phyloP scores from a whole-genome alignment of 2,329 filamentous ascomycete species.

The Furcasterigmium furcatum region DNA sequence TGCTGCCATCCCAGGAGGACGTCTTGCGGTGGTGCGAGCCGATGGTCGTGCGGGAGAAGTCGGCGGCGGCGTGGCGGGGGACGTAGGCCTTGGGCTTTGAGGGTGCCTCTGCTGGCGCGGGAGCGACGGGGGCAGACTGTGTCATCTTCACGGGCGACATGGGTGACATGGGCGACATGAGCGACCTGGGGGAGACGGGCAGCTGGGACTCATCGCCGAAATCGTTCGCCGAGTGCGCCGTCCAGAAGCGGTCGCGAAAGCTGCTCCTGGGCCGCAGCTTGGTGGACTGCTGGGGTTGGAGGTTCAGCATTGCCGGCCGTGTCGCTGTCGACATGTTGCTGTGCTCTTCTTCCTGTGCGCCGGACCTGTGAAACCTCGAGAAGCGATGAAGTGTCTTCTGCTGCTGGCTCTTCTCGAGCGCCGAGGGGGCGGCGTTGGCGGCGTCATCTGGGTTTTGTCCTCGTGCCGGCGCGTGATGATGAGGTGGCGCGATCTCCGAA shows the following conservation, averaged over 20 bases:
- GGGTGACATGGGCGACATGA: too few species aligned
- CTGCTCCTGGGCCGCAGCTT: conserved; percentile 8
- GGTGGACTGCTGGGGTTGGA: too few species aligned
- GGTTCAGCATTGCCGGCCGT: too few species aligned
- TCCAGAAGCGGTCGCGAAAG: conserved; percentile 14
- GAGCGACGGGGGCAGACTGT: not conserved
- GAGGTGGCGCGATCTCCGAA: not conserved
- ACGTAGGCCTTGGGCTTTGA: conserved; percentile 13
- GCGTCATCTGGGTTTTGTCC: not conserved
- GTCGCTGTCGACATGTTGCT: not conserved
- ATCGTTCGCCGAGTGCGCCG: conserved; percentile 8
- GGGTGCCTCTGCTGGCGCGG: conserved; percentile 1
- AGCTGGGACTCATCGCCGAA: conserved; percentile 7
- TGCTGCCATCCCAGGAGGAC: conserved; percentile 1
- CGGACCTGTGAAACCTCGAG: too few species aligned
- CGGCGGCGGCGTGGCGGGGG: conserved; percentile 24
- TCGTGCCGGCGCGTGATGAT: too few species aligned
- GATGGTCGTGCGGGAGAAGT: conserved; percentile 20
- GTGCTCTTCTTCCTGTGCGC: not conserved
- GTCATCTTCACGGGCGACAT: too few species aligned
- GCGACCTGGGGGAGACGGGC: too few species aligned
- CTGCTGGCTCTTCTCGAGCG: too few species aligned
- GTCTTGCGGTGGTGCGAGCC: conserved; percentile 9
- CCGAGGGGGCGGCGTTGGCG: not conserved
- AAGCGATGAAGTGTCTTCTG: too few species aligned